phyloP scores from a whole-genome alignment of 2,329 filamentous ascomycete genomes.

The Zarea fungicola region DNA sequence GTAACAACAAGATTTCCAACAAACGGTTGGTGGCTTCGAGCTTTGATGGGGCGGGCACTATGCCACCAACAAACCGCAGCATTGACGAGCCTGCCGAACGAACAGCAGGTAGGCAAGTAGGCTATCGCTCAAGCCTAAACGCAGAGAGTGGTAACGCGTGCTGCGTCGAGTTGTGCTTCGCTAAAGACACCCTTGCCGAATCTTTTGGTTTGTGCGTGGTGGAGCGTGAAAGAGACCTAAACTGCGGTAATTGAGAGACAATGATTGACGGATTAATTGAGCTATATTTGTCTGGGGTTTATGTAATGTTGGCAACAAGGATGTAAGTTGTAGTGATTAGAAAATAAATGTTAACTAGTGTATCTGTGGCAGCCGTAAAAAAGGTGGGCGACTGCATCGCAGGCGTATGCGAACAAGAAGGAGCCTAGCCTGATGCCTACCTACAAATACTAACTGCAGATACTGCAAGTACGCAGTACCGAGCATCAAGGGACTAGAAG shows the following conservation, averaged over 20 bases:
- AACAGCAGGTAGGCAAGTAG: too few species aligned
- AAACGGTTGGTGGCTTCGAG: too few species aligned
- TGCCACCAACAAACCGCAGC: too few species aligned
- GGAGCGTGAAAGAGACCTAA: background rate
- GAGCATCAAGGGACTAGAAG: background rate
- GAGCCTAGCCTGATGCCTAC: too few species aligned
- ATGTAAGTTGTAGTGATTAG: too few species aligned
- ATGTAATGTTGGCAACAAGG: background rate
- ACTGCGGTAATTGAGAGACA: background rate
- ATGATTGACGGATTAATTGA: conserved; percentile 12
- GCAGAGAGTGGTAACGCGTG: background rate
- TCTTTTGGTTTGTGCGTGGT: background rate
- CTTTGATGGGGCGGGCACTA: too few species aligned
- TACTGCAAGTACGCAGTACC: background rate
- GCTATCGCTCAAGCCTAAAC: background rate
- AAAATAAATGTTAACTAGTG: too few species aligned
- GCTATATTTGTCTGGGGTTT: background rate
- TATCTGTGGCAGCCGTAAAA: too few species aligned
- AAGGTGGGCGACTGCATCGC: too few species aligned
- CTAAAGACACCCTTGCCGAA: conserved; percentile 9
- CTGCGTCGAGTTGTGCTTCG: background rate
- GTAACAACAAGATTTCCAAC: too few species aligned
- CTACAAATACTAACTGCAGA: background rate
- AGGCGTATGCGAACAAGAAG: too few species aligned
- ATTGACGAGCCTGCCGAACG: too few species aligned